Evolutionary conservation across 495 filamentous ascomycete genomes (phyloP).

Genomic region (Xylaria curta): DNA sequence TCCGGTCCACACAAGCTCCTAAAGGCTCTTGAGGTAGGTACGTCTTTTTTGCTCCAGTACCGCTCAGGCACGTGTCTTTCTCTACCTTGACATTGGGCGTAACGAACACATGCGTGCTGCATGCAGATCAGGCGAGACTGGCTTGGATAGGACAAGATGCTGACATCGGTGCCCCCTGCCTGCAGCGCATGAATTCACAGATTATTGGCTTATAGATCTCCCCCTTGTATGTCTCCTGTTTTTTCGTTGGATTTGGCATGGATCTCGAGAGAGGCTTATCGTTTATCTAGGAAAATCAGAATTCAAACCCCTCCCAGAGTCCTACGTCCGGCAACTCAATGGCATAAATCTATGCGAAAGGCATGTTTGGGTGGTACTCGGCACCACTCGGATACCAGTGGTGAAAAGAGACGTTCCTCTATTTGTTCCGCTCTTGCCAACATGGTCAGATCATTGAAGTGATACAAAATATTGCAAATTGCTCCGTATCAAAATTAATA

Average conservation of each 20-base stretch:
- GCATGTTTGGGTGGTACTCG: conserved; percentile 11
- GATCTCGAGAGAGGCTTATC: conserved; percentile 17
- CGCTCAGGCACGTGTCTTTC: conserved; percentile 26
- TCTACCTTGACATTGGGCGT: conserved; percentile 26
- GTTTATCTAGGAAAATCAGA: not conserved
- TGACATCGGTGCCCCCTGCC: conserved; percentile 23
- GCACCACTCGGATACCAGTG: conserved; percentile 4
- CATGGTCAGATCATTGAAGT: conserved; percentile 22
- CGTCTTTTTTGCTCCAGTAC: conserved; percentile 20
- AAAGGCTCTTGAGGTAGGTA: conserved; percentile 13
- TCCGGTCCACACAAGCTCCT: conserved; percentile 16
- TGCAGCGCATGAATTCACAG: conserved; percentile 20
- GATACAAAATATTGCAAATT: conserved; percentile 1
- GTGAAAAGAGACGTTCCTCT: conserved; percentile 1
- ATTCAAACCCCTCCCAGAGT: conserved; percentile 5
- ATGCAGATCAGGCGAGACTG: conserved; percentile 31
- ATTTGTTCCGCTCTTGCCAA: not conserved
- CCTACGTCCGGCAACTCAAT: conserved; percentile 10
- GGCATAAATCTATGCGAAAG: not conserved
- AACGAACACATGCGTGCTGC: conserved; percentile 26
- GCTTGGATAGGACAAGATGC: conserved; percentile 23
- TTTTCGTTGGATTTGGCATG: conserved; percentile 14
- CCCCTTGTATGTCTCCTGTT: conserved; percentile 13
- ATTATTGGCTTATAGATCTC: conserved; percentile 10
- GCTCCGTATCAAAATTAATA: not conserved